Base-by-base conservation (phyloP, 352 stramenopile genomes). In the Phytophthora podocarpi region DNA sequence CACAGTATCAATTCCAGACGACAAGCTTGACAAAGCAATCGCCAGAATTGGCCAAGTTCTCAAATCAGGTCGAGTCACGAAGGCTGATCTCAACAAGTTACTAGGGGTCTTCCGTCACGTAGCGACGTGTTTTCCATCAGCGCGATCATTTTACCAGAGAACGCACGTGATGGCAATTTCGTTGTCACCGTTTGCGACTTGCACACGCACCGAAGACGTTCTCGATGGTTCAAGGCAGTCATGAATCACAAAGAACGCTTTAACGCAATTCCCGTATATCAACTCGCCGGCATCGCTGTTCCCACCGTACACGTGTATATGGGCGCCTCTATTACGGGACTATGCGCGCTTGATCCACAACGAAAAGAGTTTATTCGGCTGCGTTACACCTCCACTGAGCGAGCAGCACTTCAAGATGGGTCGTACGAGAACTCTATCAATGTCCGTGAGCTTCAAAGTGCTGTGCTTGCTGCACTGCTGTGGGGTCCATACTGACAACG, bases 281-380 rank as follows among this genome's bases (percentile, higher is more conserved):
- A 62, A 18, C 41, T 62, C 28, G 42, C 42, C 6, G n/a, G 20
- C 27, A 7, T 32, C 5, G 4, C 39, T 2, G 9, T n/a, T 0
- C 37, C 59, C 0, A 20, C 37, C 1, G 34, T 60, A 0, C 60
- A 64, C 40, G n/a, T 70, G 11, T 70, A 50, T 16, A 68, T 61
- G 59, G 32, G 34, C 9, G 46, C 46, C 2, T 32, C 34, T n/a
- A n/a, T n/a, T n/a, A 43, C 24, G 0, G 55, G 62, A 6, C 20
- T 66, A 0, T 66, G 50, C 18, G 42, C 53, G 1, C 35, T 62
- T 1, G 35, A 71, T 0, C 49, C 50, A 1, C 30, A 26, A 11
- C n/a, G 10, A 0, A 2, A 23, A 9, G 35, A 62, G 27, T 71
- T 31, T 37, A 50, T 66, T 11, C 48, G 35, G 0, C 1, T 49